Percentiles rank a stretch among this genome's conserved stretches.
Conservation (phyloP, 192 early-diverging fungal genomes). For the Backusella liffmaniae region DNA sequence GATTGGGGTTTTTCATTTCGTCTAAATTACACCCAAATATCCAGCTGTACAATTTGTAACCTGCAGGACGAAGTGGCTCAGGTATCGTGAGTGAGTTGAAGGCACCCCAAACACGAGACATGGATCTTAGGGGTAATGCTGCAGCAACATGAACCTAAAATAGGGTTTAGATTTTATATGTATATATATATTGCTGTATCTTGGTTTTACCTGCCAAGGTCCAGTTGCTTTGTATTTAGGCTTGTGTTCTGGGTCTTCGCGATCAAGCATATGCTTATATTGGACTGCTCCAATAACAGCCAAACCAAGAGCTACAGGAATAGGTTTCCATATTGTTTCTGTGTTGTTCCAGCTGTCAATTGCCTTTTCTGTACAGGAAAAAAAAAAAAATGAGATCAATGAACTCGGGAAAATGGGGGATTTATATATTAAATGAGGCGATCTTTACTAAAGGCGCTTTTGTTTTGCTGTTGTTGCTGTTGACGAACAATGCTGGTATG, state of each 20-base stretch:
- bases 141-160: slow-evolving; percentile 80
- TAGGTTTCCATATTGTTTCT: slow-evolving; percentile 66
- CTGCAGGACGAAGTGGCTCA: slow-evolving; percentile 62
- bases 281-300: slow-evolving; percentile 71
- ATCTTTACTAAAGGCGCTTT: neutral
- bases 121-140: slow-evolving; percentile 80
- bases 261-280: slow-evolving; percentile 49
- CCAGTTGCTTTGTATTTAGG: slow-evolving; percentile 64
- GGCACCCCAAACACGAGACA: slow-evolving; percentile 91
- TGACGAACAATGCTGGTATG: neutral
- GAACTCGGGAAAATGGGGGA: neutral
- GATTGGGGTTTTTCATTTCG: slow-evolving; percentile 87
- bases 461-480: slow-evolving; percentile 1
- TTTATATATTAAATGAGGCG: neutral
- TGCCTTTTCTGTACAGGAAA: neutral
- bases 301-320: slow-evolving; percentile 72
- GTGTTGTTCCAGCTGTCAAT: slow-evolving; percentile 47
- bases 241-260: slow-evolving; percentile 29
- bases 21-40: slow-evolving; percentile 90
- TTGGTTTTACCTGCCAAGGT: slow-evolving; percentile 76
- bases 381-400: neutral
- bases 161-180: neutral
- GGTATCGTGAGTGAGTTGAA: slow-evolving; percentile 89
- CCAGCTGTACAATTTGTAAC: slow-evolving; percentile 79
- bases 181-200: neutral